Evolutionary conservation across 2,329 filamentous ascomycete genomes (phyloP).

Genomic region (Stemphylium lycopersici): DNA sequence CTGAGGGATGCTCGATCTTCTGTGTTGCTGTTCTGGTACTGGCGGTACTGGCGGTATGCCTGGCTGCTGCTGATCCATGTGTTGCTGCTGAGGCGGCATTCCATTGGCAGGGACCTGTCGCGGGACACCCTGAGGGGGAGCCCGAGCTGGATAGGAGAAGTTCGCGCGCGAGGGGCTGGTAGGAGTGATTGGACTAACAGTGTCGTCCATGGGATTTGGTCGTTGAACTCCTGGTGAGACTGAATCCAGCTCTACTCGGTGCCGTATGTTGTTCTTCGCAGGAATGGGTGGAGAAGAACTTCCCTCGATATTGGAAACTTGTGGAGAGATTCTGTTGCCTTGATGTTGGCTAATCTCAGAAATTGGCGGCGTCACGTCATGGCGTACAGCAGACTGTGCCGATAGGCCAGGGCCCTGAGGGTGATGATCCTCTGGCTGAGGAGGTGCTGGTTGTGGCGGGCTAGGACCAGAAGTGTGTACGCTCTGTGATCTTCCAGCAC

Average conservation of each 20-base stretch:
- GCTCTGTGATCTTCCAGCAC: conserved; percentile 26
- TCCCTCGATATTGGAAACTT: conserved; percentile 15
- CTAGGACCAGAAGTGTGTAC: conserved; percentile 43
- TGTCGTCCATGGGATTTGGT: conserved; percentile 39
- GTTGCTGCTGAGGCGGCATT: conserved; percentile 8
- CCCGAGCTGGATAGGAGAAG: conserved; percentile 45
- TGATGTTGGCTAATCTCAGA: conserved; percentile 7
- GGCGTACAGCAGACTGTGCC: conserved; percentile 20
- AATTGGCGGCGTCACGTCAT: conserved; percentile 11
- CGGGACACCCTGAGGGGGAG: conserved; percentile 41
- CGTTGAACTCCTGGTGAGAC: conserved; percentile 42
- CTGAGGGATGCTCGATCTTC: conserved; percentile 5
- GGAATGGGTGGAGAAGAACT: conserved; percentile 42
- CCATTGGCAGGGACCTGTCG: conserved; percentile 29
- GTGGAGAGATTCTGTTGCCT: conserved; percentile 8
- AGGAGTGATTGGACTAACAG: conserved; percentile 34
- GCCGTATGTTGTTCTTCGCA: conserved; percentile 43
- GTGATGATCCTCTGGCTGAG: conserved; percentile 20
- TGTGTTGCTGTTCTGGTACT: conserved; percentile 6
- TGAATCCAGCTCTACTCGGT: conserved; percentile 44
- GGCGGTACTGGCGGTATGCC: conserved; percentile 5
- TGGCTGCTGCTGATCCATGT: conserved; percentile 1
- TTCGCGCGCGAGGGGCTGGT: conserved; percentile 39
- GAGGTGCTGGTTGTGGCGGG: conserved; percentile 39
- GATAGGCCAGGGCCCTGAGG: conserved; percentile 19